These are phyloP conservation scores for Euphorbia pulcherrima DNA, from an alignment of 345 rosid species.

Conservation along the genomic window DNA sequence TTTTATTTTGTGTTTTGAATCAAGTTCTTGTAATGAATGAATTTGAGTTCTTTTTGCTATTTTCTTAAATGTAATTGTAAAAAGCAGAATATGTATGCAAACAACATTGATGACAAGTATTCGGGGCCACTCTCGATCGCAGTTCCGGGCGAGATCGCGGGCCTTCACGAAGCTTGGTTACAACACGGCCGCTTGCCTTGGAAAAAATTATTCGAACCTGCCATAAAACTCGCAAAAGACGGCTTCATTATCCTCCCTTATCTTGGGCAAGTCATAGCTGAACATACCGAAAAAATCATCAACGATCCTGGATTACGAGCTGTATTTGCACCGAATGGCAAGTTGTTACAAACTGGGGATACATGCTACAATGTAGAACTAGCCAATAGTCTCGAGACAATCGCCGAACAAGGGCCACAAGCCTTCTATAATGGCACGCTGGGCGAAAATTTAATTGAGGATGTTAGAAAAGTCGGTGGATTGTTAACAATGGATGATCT, in stretches of 20 bases:
- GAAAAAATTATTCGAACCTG: conserved; percentile 66
- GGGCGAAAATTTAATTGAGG: conserved; percentile 67
- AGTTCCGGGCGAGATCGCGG: conserved; percentile 96
- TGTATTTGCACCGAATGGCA: conserved; percentile 69
- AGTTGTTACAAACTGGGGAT: conserved; percentile 58
- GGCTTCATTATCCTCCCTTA: conserved; percentile 69
- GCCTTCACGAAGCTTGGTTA: conserved; percentile 77
- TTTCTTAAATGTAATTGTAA: conserved; percentile 8
- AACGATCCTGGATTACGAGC: conserved; percentile 53
- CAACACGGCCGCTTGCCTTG: conserved; percentile 67
- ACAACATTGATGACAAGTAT: conserved; percentile 45
- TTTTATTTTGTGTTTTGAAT: too few relatives aligned
- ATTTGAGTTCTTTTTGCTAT: too few relatives aligned
- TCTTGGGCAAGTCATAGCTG: conserved; percentile 41
- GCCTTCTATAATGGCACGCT: conserved; percentile 66
- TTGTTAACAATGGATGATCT: conserved; percentile 83
- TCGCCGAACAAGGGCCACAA: conserved; percentile 70
- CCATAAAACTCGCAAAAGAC: conserved; percentile 57
- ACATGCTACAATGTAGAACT: conserved; percentile 56
- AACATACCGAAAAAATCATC: conserved; percentile 24
- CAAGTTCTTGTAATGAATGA: too few relatives aligned
- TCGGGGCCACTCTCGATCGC: conserved; percentile 68
- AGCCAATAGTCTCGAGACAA: conserved; percentile 48
- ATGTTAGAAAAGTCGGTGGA: conserved; percentile 70
- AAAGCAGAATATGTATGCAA: conserved; percentile 72